These are phyloP conservation scores for Aspergillus haitiensis DNA, from an alignment of 495 filamentous ascomycete genomes.

Conservation along the genomic window DNA sequence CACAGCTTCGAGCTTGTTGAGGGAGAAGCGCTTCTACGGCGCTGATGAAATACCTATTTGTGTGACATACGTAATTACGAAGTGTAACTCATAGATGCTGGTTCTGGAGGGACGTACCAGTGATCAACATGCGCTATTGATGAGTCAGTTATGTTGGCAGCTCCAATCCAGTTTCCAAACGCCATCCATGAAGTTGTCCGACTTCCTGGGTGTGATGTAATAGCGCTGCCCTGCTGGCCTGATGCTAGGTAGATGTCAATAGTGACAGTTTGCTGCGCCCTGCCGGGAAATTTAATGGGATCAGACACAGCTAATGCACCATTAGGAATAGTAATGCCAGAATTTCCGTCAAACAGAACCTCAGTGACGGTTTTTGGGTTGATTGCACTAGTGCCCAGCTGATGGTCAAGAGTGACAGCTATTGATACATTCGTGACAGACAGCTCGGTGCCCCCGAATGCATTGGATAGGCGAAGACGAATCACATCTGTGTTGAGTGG, in stretches of 20 bases:
- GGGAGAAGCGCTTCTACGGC: slow-evolving; percentile 60
- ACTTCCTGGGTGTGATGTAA: slow-evolving; percentile 68
- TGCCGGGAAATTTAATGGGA: slow-evolving; percentile 56
- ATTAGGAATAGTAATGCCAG: slow-evolving; percentile 54
- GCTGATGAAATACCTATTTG: slow-evolving; percentile 59
- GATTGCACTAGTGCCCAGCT: slow-evolving; percentile 54
- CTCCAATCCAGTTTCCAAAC: slow-evolving; percentile 54
- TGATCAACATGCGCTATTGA: slow-evolving; percentile 28
- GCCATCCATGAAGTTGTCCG: slow-evolving; percentile 62
- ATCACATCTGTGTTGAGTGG: slow-evolving; percentile 53
- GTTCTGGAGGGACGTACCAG: slow-evolving; percentile 25
- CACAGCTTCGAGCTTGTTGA: slow-evolving; percentile 44
- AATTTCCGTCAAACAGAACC: slow-evolving; percentile 58
- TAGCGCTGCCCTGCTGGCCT: slow-evolving; percentile 56
- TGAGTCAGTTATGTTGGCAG: slow-evolving; percentile 45
- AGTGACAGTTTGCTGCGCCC: slow-evolving; percentile 50
- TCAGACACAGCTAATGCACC: slow-evolving; percentile 63
- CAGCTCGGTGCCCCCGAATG: slow-evolving; percentile 61
- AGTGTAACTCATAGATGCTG: not conserved
- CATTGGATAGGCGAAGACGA: slow-evolving; percentile 66
- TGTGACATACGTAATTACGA: not conserved
- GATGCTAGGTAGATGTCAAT: slow-evolving; percentile 58
- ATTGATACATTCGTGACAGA: slow-evolving; percentile 61
- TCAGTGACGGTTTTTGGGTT: slow-evolving; percentile 47
- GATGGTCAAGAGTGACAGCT: slow-evolving; percentile 50